phyloP scores from a whole-genome alignment of 106 monocot species.

The Alisma plantagoaquatica region DNA sequence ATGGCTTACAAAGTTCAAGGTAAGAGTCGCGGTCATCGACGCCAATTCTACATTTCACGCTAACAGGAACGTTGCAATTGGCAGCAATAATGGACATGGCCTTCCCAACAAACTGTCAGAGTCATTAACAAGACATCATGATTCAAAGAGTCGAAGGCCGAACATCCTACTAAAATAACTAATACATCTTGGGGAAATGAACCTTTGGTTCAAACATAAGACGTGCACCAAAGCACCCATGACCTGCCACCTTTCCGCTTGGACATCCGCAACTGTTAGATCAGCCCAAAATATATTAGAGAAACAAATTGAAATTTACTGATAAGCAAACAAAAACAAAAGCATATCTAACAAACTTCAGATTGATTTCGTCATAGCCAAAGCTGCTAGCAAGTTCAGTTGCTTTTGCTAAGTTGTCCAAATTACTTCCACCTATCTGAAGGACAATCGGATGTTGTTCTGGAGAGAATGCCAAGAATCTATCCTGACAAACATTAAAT shows the following conservation, averaged over 20 bases:
- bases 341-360: constrained; percentile 41
- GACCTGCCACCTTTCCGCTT: constrained; percentile 95
- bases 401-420: constrained; percentile 87
- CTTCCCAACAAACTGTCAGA: constrained; percentile 81
- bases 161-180: constrained; percentile 4
- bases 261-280: constrained; percentile 90
- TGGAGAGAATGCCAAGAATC: constrained; percentile 76
- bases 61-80: constrained; percentile 84
- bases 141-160: background rate
- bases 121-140: constrained; percentile 4
- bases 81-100: constrained; percentile 90
- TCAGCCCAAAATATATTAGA: background rate
- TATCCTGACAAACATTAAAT: constrained; percentile 89
- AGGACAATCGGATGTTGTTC: constrained; percentile 94
- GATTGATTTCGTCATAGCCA: constrained; percentile 84
- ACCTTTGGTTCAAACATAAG: constrained; percentile 97
- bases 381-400: constrained; percentile 79
- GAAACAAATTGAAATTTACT: constrained; percentile 2
- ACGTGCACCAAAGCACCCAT: constrained; percentile 97
- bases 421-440: constrained; percentile 97
- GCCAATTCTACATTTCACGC: constrained; percentile 97
- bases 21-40: constrained; percentile 95
- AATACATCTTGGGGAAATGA: constrained; percentile 5
- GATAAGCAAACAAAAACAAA: background rate
- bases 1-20: constrained; percentile 92